phyloP scores from a whole-genome alignment of 1,284 basidiomycete genomes.

The Agaricales sp. region DNA sequence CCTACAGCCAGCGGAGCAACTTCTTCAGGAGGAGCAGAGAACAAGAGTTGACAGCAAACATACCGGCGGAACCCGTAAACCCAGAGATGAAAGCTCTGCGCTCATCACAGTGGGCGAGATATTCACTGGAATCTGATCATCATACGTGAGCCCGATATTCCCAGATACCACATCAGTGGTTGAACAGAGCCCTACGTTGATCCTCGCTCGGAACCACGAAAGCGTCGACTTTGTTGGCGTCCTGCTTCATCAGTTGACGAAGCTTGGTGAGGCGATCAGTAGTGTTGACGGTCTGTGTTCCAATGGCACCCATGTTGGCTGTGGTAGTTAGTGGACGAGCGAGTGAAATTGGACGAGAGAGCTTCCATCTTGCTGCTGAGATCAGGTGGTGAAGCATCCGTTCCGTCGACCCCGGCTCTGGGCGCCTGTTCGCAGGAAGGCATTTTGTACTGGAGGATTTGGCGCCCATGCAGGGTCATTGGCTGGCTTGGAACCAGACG shows the following conservation, averaged over 20 bases:
- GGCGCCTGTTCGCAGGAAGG: not conserved
- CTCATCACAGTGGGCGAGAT: constrained; percentile 77
- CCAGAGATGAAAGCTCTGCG: constrained; percentile 84
- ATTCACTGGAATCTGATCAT: constrained; percentile 79
- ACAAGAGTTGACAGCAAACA: constrained; percentile 11
- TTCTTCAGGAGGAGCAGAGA: not conserved
- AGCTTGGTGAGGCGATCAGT: constrained; percentile 48
- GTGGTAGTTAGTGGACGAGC: not conserved
- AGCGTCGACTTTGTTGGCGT: constrained; percentile 50
- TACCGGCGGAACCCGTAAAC: constrained; percentile 89
- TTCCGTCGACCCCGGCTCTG: too few species aligned
- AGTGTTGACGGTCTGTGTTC: constrained; percentile 49
- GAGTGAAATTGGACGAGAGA: not conserved
- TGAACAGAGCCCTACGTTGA: constrained; percentile 51
- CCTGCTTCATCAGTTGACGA: constrained; percentile 54
- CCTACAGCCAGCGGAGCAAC: constrained; percentile 28
- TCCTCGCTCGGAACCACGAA: constrained; percentile 82
- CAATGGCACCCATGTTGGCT: constrained; percentile 24
- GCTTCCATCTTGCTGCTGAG: not conserved
- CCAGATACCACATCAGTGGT: not conserved
- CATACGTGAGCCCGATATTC: constrained; percentile 2
- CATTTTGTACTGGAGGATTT: not conserved
- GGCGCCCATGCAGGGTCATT: not conserved
- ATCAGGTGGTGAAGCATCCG: not conserved
- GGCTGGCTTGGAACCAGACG: not conserved